Percentiles rank a stretch among this genome's conserved stretches.
Conservation (phyloP, 164 flowering plant genomes). For the Stephania cephalantha region DNA sequence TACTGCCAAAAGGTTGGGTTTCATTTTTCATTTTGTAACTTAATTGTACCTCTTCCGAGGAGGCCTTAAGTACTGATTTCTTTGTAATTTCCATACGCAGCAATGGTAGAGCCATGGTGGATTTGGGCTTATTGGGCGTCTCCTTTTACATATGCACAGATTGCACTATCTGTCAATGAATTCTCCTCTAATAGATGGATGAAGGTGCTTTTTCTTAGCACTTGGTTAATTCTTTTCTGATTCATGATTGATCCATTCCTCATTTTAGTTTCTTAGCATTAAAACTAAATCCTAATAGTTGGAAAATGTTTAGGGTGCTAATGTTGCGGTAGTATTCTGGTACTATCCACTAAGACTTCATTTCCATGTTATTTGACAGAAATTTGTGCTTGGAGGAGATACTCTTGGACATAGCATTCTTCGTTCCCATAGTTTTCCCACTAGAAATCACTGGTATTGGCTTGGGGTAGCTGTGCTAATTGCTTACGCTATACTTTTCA, state of each 20-base stretch:
- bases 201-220: conserved; percentile 31
- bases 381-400: conserved; percentile 26
- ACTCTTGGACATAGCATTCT: conserved; percentile 61
- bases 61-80: background rate
- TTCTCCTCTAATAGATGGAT: conserved; percentile 75
- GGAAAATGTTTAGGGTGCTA: background rate
- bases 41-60: background rate
- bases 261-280: background rate
- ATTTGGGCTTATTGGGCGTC: conserved; percentile 83
- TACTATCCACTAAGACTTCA: background rate
- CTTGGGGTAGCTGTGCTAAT: conserved; percentile 58
- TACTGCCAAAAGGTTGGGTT: conserved; percentile 66
- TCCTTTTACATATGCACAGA: conserved; percentile 77
- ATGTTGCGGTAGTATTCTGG: background rate
- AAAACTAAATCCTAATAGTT: background rate
- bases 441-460: conserved; percentile 68
- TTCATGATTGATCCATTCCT: conserved; percentile 5
- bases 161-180: conserved; percentile 80
- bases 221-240: background rate
- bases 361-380: conserved; percentile 33
- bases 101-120: conserved; percentile 72
- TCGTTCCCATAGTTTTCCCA: conserved; percentile 40
- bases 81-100: conserved; percentile 22
- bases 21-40: background rate
- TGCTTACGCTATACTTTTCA: conserved; percentile 54